Evolutionary conservation across 805 yeast species (phyloP).

Genomic region (Schwanniomyces vanrijiae): DNA sequence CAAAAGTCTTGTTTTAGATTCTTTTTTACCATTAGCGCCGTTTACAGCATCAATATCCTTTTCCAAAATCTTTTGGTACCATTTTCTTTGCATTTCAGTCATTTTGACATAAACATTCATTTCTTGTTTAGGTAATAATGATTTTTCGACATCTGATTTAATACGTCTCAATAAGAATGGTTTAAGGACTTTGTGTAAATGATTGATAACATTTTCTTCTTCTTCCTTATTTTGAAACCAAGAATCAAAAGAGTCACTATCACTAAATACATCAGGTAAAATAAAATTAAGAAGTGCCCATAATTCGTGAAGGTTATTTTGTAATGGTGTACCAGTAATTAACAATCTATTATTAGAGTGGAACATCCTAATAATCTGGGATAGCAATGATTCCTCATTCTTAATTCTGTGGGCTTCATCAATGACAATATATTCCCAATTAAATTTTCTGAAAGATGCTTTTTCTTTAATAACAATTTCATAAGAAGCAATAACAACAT

Average conservation of each 20-base stretch:
- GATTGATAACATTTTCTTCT: conserved; percentile 58
- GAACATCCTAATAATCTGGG: conserved; percentile 73
- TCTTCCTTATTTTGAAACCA: conserved; percentile 53
- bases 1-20: conserved; percentile 70
- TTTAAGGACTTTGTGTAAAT: conserved; percentile 70
- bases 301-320: conserved; percentile 74
- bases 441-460: conserved; percentile 60
- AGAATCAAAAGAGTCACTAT: conserved; percentile 68
- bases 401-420: conserved; percentile 86
- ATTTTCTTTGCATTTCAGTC: conserved; percentile 75
- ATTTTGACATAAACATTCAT: conserved; percentile 70
- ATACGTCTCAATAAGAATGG: conserved; percentile 78
- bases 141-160: conserved; percentile 79
- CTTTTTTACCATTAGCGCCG: conserved; percentile 75
- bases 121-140: conserved; percentile 73
- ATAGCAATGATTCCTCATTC: conserved; percentile 69
- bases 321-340: conserved; percentile 82
- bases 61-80: conserved; percentile 76
- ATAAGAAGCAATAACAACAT: conserved; percentile 69
- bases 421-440: conserved; percentile 75
- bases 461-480: conserved; percentile 79
- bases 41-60: conserved; percentile 84
- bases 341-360: conserved; percentile 67
- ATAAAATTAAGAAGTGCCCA: conserved; percentile 81
- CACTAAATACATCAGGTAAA: conserved; percentile 76